Base-by-base conservation (phyloP, 768 basidiomycete species). In the Pleurotus tuber-regium region DNA sequence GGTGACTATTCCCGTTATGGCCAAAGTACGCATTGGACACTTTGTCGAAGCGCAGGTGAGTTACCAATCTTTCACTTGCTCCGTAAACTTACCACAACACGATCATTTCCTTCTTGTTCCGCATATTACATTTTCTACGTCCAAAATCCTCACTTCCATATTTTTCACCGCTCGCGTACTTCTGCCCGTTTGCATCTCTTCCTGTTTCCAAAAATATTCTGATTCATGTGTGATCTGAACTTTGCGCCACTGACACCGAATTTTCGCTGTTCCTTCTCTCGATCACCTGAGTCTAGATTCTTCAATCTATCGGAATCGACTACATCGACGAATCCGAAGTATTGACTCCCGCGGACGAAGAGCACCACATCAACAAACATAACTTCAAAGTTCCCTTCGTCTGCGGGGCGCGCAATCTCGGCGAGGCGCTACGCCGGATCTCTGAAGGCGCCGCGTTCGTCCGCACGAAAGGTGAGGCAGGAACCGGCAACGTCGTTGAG, bases 371-470 rank as follows among this genome's bases (percentile, higher is more conserved):
- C 72, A 93, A 92, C 75, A 99, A 99, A 70, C 92, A 97, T 72
- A 77, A 79, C 35, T 98, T 87, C 81, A 97, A 97, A 66, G 79
- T 93, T 11, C 94, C 94, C 9, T 96, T 98, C 61, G 97, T 99
- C 2, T 98, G 95, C 59, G 97, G 97, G 52, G 91, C 92, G 52
- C 87, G 91, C 50, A 87, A 96, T 68, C 83, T 99, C 25, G 97
- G 97, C 49, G 95, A 98, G 70, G 97, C 97, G 3, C 78, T 99
- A 4, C 86, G 97, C 33, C 85, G 97, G 55, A 97, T 99, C 61
- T 91, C 90, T 19, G 97, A 99, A 68, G 97, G 97, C 40, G 96
- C 96, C 1, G 92, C 97, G 0, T 94, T 98, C 80, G 94, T 99
- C 71, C 92, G 97, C 59, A 98, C 96, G 53, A 99, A 98, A 72